A percentile compares a stretch with the other conserved stretches of the same genome.
Evolutionary conservation across 2,329 filamentous ascomycete genomes (phyloP).

Genomic region (Grosmannia penicillata): DNA sequence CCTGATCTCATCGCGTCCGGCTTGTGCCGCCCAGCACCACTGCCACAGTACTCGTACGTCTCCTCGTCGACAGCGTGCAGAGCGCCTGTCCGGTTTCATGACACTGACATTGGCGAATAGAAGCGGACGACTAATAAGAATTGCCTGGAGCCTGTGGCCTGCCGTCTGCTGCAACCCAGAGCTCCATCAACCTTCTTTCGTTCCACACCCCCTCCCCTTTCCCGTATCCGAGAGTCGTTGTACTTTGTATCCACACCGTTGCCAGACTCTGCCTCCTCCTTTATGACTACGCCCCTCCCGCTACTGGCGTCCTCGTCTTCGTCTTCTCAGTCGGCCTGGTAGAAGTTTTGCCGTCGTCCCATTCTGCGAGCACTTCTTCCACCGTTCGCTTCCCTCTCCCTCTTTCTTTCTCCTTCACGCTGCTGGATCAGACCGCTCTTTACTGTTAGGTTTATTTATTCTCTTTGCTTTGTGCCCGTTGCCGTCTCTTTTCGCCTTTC

Average conservation of each 20-base stretch:
- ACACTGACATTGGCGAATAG: too few relatives aligned
- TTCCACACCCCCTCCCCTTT: background rate
- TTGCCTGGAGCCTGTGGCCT: too few relatives aligned
- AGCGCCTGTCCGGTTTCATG: too few relatives aligned
- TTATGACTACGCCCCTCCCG: conserved; percentile 24
- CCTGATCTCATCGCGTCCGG: too few relatives aligned
- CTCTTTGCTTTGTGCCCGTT: background rate
- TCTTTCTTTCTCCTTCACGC: conserved; percentile 23
- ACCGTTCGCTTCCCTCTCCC: conserved; percentile 20
- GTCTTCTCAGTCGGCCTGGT: conserved; percentile 23
- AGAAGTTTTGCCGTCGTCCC: conserved; percentile 26
- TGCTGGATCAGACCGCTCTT: conserved; percentile 48
- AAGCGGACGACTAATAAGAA: too few relatives aligned
- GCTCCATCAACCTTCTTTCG: background rate
- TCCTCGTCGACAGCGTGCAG: too few relatives aligned
- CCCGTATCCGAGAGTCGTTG: too few relatives aligned
- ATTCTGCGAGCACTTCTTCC: conserved; percentile 20
- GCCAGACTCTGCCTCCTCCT: conserved; percentile 11
- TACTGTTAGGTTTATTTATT: conserved; percentile 11
- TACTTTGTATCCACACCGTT: background rate
- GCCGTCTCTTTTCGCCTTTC: background rate
- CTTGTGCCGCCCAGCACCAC: too few relatives aligned
- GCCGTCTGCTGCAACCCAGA: too few relatives aligned
- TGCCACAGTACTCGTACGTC: too few relatives aligned
- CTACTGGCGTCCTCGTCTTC: conserved; percentile 6